These are phyloP conservation scores for Candida khao-thaluensis DNA, from an alignment of 805 yeast genomes.

Conservation along the genomic window DNA sequence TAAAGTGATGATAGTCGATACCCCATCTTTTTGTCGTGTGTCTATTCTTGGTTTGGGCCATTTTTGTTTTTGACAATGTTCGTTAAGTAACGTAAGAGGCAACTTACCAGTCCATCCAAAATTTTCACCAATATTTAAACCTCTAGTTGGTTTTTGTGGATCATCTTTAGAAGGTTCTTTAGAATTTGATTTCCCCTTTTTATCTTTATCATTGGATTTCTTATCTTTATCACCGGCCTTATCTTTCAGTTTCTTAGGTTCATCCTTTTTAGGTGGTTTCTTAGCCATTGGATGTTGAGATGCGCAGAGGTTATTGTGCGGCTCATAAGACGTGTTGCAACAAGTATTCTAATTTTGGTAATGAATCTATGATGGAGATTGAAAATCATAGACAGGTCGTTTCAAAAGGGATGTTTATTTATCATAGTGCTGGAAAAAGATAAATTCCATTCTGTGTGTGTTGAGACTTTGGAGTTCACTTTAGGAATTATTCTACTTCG, in stretches of 20 bases:
- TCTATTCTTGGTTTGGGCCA: slow-evolving; percentile 88
- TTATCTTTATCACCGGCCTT: slow-evolving; percentile 8
- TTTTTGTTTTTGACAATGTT: slow-evolving; percentile 80
- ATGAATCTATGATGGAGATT: too few relatives aligned
- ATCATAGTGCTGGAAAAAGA: too few relatives aligned
- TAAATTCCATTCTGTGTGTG: too few relatives aligned
- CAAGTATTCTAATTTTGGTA: too few relatives aligned
- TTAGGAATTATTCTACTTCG: too few relatives aligned
- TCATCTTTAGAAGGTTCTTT: neutral
- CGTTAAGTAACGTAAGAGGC: slow-evolving; percentile 83
- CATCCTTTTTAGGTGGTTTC: slow-evolving; percentile 4
- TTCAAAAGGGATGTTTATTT: too few relatives aligned
- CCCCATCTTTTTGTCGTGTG: slow-evolving; percentile 55
- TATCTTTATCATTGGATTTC: too few relatives aligned
- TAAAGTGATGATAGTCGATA: slow-evolving; percentile 62
- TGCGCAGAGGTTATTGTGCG: too few relatives aligned
- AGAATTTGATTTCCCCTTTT: neutral
- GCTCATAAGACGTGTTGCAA: too few relatives aligned
- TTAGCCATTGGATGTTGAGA: slow-evolving; percentile 14
- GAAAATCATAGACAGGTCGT: too few relatives aligned
- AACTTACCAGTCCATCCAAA: slow-evolving; percentile 93
- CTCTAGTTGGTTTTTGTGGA: slow-evolving; percentile 35
- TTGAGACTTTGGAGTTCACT: too few relatives aligned
- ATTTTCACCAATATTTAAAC: slow-evolving; percentile 49
- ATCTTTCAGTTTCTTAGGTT: too few relatives aligned